phyloP scores from a whole-genome alignment of 345 rosid genomes.

The Ceriops tagal region DNA sequence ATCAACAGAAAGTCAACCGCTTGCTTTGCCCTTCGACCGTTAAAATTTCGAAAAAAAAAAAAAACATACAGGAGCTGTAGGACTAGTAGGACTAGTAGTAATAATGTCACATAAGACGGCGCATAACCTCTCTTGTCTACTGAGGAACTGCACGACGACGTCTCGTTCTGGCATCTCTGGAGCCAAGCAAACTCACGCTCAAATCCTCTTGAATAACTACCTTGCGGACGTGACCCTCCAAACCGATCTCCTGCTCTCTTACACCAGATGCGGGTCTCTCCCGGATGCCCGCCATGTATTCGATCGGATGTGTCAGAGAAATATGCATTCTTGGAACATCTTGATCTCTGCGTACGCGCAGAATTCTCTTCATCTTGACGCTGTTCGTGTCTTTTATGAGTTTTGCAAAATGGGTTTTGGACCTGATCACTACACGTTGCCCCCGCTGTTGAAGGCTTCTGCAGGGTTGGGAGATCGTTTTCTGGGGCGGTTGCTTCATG shows the following conservation, averaged over 20 bases:
- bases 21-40: too few relatives aligned
- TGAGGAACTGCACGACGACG: conserved; percentile 11
- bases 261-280: conserved; percentile 14
- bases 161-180: not conserved
- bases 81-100: too few relatives aligned
- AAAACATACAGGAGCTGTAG: too few relatives aligned
- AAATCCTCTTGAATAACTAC: conserved; percentile 10
- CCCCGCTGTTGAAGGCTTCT: conserved; percentile 19
- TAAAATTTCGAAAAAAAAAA: too few relatives aligned
- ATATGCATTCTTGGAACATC: conserved; percentile 32
- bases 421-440: conserved; percentile 28
- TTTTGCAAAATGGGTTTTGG: conserved; percentile 14
- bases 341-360: conserved; percentile 19
- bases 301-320: conserved; percentile 17
- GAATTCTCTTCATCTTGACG: conserved; percentile 16
- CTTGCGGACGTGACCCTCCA: conserved; percentile 15
- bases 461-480: conserved; percentile 8
- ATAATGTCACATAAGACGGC: conserved; percentile 6
- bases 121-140: conserved; percentile 4
- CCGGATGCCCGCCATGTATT: conserved; percentile 16
- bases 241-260: conserved; percentile 18
- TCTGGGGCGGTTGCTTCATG: conserved; percentile 19
- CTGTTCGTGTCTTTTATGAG: conserved; percentile 6
- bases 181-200: conserved; percentile 20
- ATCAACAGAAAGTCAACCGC: too few relatives aligned